Conservation (phyloP, 2,329 filamentous ascomycete species). For the Penicillium glabrum region DNA sequence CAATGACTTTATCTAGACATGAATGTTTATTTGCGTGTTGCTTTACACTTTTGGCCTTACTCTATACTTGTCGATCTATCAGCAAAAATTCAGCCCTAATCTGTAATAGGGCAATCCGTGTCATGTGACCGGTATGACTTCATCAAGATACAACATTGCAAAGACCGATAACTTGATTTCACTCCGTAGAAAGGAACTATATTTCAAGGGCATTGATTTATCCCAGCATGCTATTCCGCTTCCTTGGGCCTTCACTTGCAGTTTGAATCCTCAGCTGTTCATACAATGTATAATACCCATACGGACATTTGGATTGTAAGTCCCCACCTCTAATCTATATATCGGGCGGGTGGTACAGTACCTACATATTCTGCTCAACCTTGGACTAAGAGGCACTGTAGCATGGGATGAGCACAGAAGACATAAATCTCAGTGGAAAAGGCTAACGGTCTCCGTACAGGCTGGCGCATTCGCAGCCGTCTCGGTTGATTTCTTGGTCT, state of each 20-base stretch:
- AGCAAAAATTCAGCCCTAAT: conserved; percentile 11
- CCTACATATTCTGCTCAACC: neutral
- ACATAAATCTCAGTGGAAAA: neutral
- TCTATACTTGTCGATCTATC: neutral
- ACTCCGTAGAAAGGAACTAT: neutral
- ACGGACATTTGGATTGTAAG: conserved; percentile 59
- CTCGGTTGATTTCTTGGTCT: conserved; percentile 80
- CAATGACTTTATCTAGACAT: conserved; percentile 13
- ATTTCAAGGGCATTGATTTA: neutral
- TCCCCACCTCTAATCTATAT: conserved; percentile 11
- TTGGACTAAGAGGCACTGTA: neutral
- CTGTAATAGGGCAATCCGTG: conserved; percentile 6
- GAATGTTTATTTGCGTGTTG: conserved; percentile 1
- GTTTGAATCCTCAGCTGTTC: neutral
- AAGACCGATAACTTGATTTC: neutral
- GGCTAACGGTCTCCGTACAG: conserved; percentile 43
- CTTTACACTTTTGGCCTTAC: neutral
- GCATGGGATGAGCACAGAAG: neutral
- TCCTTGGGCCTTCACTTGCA: too few species aligned
- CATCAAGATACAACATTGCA: neutral
- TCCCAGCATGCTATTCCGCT: neutral
- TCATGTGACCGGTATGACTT: conserved; percentile 10
- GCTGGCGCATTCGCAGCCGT: conserved; percentile 84
- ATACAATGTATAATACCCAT: conserved; percentile 51
- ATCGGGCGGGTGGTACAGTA: neutral